Base-by-base conservation (phyloP, 768 basidiomycete genomes). In the Mycena haematopus region DNA sequence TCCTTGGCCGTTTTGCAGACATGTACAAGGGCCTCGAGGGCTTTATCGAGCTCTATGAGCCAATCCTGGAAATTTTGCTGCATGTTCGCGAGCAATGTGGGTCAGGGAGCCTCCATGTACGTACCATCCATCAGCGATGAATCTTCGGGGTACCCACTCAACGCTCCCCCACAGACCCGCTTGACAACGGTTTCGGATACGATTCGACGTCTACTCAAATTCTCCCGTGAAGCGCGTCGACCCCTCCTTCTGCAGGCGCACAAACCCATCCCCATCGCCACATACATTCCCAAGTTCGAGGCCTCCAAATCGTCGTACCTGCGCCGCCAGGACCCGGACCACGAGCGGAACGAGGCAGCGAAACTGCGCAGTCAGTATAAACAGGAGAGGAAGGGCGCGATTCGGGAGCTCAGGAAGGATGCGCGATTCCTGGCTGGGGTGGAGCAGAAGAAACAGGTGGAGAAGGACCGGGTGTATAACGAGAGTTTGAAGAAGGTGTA, bases 351-450 rank as follows among this genome's bases (percentile, higher is more conserved):
- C 72, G 92, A 92, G 67, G 86, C 88, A 0, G 77, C 89, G 60
- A 99, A 98, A 75, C 77, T 99, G 70, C 89, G 91, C 58, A 84
- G 86, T 42, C 87, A 95, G 72, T 90, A 95, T 80, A 96, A 96
- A 78, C 90, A 99, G 78, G 97, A 99, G 80, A 81, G 86, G 72
- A 99, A 98, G 81, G 96, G 97, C 46, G 97, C 97, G 6, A 95
- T 99, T 65, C 82, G 96, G 49, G 97, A 99, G 73, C 80, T 99
- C 56, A 87, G 97, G 63, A 98, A 98, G 80, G 97, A 99, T 73
- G 89, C 94, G 65, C 84, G 86, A 67, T 99, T 98, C 86, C 80
- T 99, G 76, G 94, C 96, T 11, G 82, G 81, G 29, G 95, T 96
- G 72, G 88, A 94, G 69, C 89, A 93, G 71, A 86, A 89, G 77